phyloP scores from a whole-genome alignment of 768 basidiomycete genomes.

The Auricularia sp. region DNA sequence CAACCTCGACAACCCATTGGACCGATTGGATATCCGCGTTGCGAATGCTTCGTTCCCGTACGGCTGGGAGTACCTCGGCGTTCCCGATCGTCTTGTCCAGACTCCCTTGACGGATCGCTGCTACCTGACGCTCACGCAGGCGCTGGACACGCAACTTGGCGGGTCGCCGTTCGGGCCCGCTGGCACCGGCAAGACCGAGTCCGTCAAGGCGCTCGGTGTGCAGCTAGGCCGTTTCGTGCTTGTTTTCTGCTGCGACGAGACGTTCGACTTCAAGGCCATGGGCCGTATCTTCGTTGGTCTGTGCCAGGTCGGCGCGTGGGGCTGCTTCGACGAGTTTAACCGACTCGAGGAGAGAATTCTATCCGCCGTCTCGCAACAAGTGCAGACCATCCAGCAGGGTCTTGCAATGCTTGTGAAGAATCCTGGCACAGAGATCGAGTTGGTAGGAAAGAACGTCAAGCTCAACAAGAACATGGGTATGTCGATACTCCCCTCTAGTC shows the following conservation, averaged over 20 bases:
- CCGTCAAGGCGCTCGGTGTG: constrained; percentile 96
- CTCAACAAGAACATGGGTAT: constrained; percentile 88
- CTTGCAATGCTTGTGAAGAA: constrained; percentile 74
- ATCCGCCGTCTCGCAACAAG: constrained; percentile 96
- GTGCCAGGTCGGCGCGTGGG: constrained; percentile 99
- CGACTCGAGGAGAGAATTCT: constrained; percentile 96
- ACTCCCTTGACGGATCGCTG: constrained; percentile 96
- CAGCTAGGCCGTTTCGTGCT: constrained; percentile 98
- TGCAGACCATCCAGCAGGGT: constrained; percentile 96
- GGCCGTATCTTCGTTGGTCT: constrained; percentile 97
- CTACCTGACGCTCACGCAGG: constrained; percentile 93
- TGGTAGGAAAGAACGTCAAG: constrained; percentile 89
- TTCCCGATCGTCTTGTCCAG: constrained; percentile 93
- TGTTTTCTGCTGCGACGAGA: constrained; percentile 99
- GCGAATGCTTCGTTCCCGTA: constrained; percentile 93
- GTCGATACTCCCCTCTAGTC: constrained; percentile 5
- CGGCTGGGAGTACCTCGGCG: constrained; percentile 98
- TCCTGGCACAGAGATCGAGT: constrained; percentile 83
- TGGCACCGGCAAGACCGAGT: constrained; percentile 98
- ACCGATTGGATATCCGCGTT: constrained; percentile 69
- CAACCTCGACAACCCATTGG: constrained; percentile 60
- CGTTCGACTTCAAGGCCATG: constrained; percentile 99
- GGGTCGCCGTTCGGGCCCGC: constrained; percentile 98
- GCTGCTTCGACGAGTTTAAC: constrained; percentile 97
- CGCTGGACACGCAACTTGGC: constrained; percentile 87